phyloP scores from a whole-genome alignment of 1,284 basidiomycete species.

The Ustilago sp. region DNA sequence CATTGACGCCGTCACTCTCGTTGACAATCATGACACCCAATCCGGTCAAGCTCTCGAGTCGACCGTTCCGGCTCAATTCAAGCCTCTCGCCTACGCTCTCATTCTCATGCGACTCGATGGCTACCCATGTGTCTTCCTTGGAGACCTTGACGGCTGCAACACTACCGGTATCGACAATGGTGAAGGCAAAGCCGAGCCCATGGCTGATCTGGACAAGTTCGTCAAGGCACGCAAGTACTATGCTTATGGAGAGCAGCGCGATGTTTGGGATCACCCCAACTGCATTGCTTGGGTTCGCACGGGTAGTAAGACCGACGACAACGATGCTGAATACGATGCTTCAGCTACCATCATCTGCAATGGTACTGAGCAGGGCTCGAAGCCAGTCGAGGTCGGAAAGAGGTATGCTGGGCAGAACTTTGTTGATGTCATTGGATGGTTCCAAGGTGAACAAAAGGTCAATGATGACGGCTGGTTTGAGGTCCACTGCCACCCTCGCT shows the following conservation, averaged over 20 bases:
- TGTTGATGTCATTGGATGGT: conserved; percentile 58
- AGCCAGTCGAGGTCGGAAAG: conserved; percentile 59
- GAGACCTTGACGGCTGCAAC: conserved; percentile 78
- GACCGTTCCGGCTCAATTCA: conserved; percentile 74
- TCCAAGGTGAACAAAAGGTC: conserved; percentile 49
- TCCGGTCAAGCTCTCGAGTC: conserved; percentile 72
- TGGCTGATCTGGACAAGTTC: conserved; percentile 71
- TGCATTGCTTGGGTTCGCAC: conserved; percentile 57
- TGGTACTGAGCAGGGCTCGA: conserved; percentile 48
- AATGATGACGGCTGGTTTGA: conserved; percentile 59
- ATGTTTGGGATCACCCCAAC: conserved; percentile 64
- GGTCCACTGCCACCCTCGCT: conserved; percentile 45
- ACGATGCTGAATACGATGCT: conserved; percentile 48
- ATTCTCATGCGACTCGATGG: conserved; percentile 85
- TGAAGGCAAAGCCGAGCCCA: conserved; percentile 70
- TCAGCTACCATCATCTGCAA: conserved; percentile 61
- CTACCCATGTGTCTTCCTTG: conserved; percentile 95
- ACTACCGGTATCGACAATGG: conserved; percentile 45
- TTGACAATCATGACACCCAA: conserved; percentile 74
- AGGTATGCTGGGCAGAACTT: conserved; percentile 49
- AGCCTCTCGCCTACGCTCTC: conserved; percentile 80
- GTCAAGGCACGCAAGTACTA: conserved; percentile 73
- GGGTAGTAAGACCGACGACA: conserved; percentile 31
- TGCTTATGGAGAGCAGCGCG: conserved; percentile 73
- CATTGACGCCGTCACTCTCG: conserved; percentile 75